These are phyloP conservation scores for Talaromyces stipitatus DNA, from an alignment of 495 filamentous ascomycete genomes.

Conservation along the genomic window DNA sequence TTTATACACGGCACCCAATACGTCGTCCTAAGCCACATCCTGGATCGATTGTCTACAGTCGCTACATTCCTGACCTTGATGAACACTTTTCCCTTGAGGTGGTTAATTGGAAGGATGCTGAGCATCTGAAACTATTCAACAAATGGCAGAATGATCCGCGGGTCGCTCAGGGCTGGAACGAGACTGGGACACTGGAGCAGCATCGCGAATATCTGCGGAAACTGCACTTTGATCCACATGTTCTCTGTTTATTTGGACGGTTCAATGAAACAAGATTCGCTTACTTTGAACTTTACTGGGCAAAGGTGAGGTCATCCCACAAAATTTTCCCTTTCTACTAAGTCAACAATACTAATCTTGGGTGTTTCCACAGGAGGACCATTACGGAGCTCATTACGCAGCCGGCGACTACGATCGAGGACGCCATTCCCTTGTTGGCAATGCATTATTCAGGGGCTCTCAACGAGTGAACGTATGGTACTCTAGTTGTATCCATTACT, in stretches of 20 bases:
- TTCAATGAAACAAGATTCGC: constrained; percentile 57
- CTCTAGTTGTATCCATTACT: constrained; percentile 60
- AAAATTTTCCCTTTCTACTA: neutral
- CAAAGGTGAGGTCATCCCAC: constrained; percentile 43
- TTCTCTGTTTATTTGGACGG: constrained; percentile 51
- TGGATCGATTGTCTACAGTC: constrained; percentile 56
- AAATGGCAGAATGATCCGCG: constrained; percentile 65
- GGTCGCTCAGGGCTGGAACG: constrained; percentile 62
- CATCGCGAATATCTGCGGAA: constrained; percentile 54
- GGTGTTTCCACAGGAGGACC: constrained; percentile 47
- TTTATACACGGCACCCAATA: constrained; percentile 50
- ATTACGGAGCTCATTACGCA: constrained; percentile 57
- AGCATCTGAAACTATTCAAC: constrained; percentile 56
- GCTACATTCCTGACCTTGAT: constrained; percentile 57
- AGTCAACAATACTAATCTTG: neutral
- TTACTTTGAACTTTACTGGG: constrained; percentile 68
- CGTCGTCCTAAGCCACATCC: constrained; percentile 54
- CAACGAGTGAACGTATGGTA: constrained; percentile 64
- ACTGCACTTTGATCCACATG: constrained; percentile 55
- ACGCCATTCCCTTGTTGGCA: constrained; percentile 60
- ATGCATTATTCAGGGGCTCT: constrained; percentile 53
- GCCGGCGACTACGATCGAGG: constrained; percentile 59
- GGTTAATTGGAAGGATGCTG: constrained; percentile 44
- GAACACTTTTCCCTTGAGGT: constrained; percentile 61
- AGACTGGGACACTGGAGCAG: constrained; percentile 55